These are phyloP conservation scores for Saccharum spontaneum DNA, from an alignment of 176 grass and related monocot genomes.

Conservation along the genomic window DNA sequence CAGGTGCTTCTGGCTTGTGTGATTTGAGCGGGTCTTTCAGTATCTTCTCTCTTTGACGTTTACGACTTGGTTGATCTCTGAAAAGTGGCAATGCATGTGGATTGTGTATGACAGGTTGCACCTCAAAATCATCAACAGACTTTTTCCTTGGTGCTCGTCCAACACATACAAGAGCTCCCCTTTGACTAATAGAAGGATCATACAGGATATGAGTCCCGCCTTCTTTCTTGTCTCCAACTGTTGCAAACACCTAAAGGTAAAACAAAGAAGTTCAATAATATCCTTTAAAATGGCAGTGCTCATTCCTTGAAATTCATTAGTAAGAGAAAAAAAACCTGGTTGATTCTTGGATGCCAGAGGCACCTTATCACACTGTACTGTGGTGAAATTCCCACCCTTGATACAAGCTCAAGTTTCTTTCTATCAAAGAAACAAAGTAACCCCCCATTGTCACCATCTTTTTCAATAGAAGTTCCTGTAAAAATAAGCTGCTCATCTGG, in stretches of 20 bases:
- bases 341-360: slow-evolving; percentile 90
- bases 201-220: slow-evolving; percentile 89
- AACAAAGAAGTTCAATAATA: slow-evolving; percentile 31
- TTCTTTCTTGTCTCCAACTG: slow-evolving; percentile 95
- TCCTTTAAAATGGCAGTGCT: slow-evolving; percentile 10
- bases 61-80: slow-evolving; percentile 88
- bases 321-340: slow-evolving; percentile 57
- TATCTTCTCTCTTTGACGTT: slow-evolving; percentile 86
- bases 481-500: slow-evolving; percentile 92
- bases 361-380: slow-evolving; percentile 79
- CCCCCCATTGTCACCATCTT: slow-evolving; percentile 75
- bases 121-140: slow-evolving; percentile 92
- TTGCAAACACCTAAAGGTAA: slow-evolving; percentile 76
- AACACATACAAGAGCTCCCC: slow-evolving; percentile 92
- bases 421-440: slow-evolving; percentile 97
- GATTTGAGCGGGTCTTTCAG: slow-evolving; percentile 92
- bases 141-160: slow-evolving; percentile 88
- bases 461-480: slow-evolving; percentile 95
- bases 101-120: slow-evolving; percentile 93
- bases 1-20: slow-evolving; percentile 90
- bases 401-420: slow-evolving; percentile 92
- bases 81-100: slow-evolving; percentile 92
- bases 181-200: slow-evolving; percentile 93
- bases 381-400: slow-evolving; percentile 88
- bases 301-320: neutral